Conservation (phyloP, 371 early-diverging fungal species). For the Hamiltosporidium tvaerminnensis region DNA sequence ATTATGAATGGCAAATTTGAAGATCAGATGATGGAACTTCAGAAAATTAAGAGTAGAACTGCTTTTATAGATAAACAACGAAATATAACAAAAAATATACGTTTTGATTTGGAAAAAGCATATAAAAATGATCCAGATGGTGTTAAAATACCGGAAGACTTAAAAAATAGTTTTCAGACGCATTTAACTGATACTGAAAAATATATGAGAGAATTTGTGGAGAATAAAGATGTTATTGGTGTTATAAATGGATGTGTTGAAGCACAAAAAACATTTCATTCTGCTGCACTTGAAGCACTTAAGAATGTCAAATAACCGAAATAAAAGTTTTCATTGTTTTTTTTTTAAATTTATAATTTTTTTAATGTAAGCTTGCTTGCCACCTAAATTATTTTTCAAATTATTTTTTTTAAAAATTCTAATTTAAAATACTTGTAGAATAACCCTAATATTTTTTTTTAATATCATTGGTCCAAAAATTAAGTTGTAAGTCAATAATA, state of each 20-base stretch:
- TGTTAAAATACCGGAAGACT: not conserved
- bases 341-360: too few species aligned
- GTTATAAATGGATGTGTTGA: constrained; percentile 19
- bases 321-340: too few species aligned
- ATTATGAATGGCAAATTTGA: constrained; percentile 34
- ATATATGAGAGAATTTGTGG: constrained; percentile 32
- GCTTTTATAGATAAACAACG: constrained; percentile 37
- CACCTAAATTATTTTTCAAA: too few species aligned
- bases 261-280: not conserved
- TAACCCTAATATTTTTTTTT: too few species aligned
- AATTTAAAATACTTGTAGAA: too few species aligned
- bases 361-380: too few species aligned
- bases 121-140: constrained; percentile 9
- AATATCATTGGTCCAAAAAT: too few species aligned
- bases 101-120: constrained; percentile 38
- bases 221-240: constrained; percentile 20
- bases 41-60: constrained; percentile 21
- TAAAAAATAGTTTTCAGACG: constrained; percentile 14
- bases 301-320: too few species aligned
- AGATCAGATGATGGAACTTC: constrained; percentile 15
- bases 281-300: too few species aligned
- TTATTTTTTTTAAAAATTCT: too few species aligned
- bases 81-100: constrained; percentile 29
- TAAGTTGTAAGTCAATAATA: too few species aligned
- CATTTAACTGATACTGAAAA: not conserved